Evolutionary conservation across 371 early-diverging fungal genomes (phyloP).

Genomic region (Apophysomyces ossiformis): DNA sequence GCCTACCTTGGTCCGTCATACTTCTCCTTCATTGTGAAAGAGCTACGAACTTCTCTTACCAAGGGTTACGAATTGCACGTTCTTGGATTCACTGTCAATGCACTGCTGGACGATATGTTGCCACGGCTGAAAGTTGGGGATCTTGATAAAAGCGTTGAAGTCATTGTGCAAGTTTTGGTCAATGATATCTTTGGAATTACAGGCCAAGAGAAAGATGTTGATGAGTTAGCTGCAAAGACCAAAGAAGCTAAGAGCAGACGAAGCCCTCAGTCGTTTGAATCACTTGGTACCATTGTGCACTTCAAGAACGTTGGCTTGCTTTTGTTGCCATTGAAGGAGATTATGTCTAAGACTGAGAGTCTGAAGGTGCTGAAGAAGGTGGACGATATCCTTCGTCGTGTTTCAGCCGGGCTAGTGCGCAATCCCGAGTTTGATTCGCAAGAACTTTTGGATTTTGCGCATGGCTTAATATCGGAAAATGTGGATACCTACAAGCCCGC

Average conservation of each 20-base stretch:
- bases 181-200: constrained; percentile 92
- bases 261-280: constrained; percentile 84
- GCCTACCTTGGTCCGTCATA: constrained; percentile 83
- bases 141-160: constrained; percentile 79
- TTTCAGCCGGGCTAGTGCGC: constrained; percentile 78
- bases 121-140: constrained; percentile 68
- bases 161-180: constrained; percentile 72
- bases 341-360: constrained; percentile 85
- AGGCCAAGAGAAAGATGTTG: constrained; percentile 88
- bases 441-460: constrained; percentile 79
- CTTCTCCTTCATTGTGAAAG: constrained; percentile 86
- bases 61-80: constrained; percentile 93
- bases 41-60: constrained; percentile 77
- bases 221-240: constrained; percentile 87
- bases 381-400: constrained; percentile 76
- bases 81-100: constrained; percentile 88
- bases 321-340: constrained; percentile 84
- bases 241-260: constrained; percentile 86
- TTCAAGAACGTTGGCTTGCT: constrained; percentile 70
- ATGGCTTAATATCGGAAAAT: constrained; percentile 84
- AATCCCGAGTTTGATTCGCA: constrained; percentile 72
- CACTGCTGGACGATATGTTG: constrained; percentile 71
- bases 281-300: constrained; percentile 66
- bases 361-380: constrained; percentile 76
- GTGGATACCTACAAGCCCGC: constrained; percentile 60